A percentile compares a stretch with the other conserved stretches of the same genome.
Evolutionary conservation across 2,329 filamentous ascomycete species (phyloP).

Genomic region (Phialophora expanda): DNA sequence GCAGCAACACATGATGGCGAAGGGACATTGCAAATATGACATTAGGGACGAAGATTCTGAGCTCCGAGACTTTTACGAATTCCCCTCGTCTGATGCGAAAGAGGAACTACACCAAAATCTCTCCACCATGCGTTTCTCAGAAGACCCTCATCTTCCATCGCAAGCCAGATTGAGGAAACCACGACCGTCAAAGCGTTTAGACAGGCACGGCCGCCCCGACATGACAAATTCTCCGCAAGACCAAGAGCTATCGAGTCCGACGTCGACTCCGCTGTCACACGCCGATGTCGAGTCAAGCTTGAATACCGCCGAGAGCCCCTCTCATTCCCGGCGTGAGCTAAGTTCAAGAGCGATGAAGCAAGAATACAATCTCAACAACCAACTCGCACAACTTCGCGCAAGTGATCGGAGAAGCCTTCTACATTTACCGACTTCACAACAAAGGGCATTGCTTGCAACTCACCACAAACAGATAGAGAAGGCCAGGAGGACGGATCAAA

Average conservation of each 20-base stretch:
- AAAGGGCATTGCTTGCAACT: conserved; percentile 41
- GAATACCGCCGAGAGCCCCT: conserved; percentile 18
- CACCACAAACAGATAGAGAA: conserved; percentile 43
- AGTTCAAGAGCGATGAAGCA: conserved; percentile 33
- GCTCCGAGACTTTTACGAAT: conserved; percentile 52
- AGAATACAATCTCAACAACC: conserved; percentile 34
- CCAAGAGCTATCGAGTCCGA: conserved; percentile 10
- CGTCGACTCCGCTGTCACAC: background rate
- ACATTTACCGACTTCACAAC: conserved; percentile 43
- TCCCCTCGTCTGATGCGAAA: conserved; percentile 32
- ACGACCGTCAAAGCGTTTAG: conserved; percentile 20
- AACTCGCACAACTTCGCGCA: conserved; percentile 41
- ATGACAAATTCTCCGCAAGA: conserved; percentile 16
- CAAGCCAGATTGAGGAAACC: conserved; percentile 25
- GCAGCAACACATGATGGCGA: conserved; percentile 59
- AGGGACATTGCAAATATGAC: conserved; percentile 56
- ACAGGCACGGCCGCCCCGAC: conserved; percentile 5
- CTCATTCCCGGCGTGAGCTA: conserved; percentile 12
- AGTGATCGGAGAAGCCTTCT: conserved; percentile 41
- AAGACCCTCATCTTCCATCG: conserved; percentile 25
- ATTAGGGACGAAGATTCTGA: conserved; percentile 46
- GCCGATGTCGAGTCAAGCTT: conserved; percentile 20
- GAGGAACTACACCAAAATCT: conserved; percentile 24
- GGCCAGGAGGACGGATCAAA: conserved; percentile 35
- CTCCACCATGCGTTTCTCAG: conserved; percentile 8